These are phyloP conservation scores for Candida germanica DNA, from an alignment of 805 yeast genomes.

Conservation along the genomic window DNA sequence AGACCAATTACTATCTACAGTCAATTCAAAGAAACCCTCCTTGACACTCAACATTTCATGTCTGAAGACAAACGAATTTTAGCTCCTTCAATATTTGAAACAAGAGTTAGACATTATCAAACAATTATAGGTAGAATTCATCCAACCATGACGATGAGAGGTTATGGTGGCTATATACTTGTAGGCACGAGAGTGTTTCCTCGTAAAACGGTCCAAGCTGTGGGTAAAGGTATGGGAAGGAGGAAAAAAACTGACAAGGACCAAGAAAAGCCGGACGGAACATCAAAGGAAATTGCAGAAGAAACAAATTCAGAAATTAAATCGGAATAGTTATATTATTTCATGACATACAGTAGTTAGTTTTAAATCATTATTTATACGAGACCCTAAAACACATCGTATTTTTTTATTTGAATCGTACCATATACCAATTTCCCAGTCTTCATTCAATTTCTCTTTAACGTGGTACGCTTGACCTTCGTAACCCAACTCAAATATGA, in stretches of 20 bases:
- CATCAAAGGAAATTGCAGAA: neutral
- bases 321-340: neutral
- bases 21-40: slow-evolving; percentile 75
- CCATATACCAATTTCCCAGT: slow-evolving; percentile 51
- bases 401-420: slow-evolving; percentile 50
- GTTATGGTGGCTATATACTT: slow-evolving; percentile 86
- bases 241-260: slow-evolving; percentile 1
- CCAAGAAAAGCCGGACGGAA: neutral
- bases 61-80: slow-evolving; percentile 65
- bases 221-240: slow-evolving; percentile 52
- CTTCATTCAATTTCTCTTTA: slow-evolving; percentile 13
- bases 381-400: slow-evolving; percentile 68
- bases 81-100: slow-evolving; percentile 80
- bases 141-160: slow-evolving; percentile 90
- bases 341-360: slow-evolving; percentile 8
- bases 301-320: too few relatives aligned
- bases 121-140: slow-evolving; percentile 92
- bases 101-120: slow-evolving; percentile 83
- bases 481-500: slow-evolving; percentile 78
- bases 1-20: slow-evolving; percentile 81
- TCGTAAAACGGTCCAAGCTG: slow-evolving; percentile 55
- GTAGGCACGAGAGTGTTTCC: slow-evolving; percentile 81
- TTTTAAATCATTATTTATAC: slow-evolving; percentile 14
- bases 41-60: slow-evolving; percentile 70
- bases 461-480: slow-evolving; percentile 51